These are phyloP conservation scores for Annulohypoxylon stygium DNA, from an alignment of 495 filamentous ascomycete genomes.

Conservation along the genomic window DNA sequence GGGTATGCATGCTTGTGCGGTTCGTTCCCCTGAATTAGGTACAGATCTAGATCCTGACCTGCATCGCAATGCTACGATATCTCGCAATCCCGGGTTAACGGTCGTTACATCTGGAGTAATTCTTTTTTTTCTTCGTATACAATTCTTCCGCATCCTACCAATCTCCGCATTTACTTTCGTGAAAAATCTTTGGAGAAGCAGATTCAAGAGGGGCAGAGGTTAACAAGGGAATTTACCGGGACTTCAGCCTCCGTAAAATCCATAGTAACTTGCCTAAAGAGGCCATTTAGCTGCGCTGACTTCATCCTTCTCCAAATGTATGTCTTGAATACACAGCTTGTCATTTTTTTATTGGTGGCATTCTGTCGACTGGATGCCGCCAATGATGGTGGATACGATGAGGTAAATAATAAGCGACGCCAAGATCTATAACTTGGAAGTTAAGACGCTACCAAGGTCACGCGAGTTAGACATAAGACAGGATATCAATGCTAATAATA, in stretches of 20 bases:
- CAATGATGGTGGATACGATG: slow-evolving; percentile 18
- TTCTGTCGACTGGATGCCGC: slow-evolving; percentile 27
- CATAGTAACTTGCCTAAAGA: slow-evolving; percentile 41
- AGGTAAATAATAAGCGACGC: not conserved
- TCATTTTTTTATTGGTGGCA: slow-evolving; percentile 35
- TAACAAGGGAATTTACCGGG: slow-evolving; percentile 29
- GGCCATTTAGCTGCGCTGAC: not conserved
- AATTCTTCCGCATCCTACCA: slow-evolving; percentile 29
- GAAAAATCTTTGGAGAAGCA: not conserved
- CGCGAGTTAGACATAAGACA: not conserved
- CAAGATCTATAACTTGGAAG: slow-evolving; percentile 13
- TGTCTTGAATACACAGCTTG: slow-evolving; percentile 2
- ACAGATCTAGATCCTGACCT: slow-evolving; percentile 27
- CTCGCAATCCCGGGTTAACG: slow-evolving; percentile 9
- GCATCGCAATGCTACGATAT: slow-evolving; percentile 23
- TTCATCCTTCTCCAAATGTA: slow-evolving; percentile 7
- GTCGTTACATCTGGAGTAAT: slow-evolving; percentile 24
- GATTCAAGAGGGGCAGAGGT: slow-evolving; percentile 13
- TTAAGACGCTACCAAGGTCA: not conserved
- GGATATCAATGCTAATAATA: not conserved
- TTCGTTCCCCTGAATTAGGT: not conserved
- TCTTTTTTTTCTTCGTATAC: not conserved
- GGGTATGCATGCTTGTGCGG: not conserved
- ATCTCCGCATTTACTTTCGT: slow-evolving; percentile 8
- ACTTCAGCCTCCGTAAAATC: slow-evolving; percentile 34